Evolutionary conservation across 345 rosid species (phyloP), one percentile per base, ranked within the genome.

Genomic region (Iberis pinnata): DNA sequence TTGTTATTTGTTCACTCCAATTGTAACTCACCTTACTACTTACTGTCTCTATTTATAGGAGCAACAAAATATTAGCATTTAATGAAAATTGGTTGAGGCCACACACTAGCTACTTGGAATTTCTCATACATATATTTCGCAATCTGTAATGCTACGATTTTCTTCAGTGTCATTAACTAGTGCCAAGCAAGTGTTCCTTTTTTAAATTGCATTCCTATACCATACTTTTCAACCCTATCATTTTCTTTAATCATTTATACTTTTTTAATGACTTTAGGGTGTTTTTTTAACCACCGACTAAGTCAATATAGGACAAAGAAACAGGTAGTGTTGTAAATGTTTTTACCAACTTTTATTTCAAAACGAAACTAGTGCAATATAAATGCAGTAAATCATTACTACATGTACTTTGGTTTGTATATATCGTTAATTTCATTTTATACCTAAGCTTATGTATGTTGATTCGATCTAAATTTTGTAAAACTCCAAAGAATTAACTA

Each of bases 61-160:
- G 17, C 32, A 31, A 11, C 6, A 31, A 41, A 29, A 16, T 18
- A 0, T 16, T 2, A 20, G 50, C 5, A 7, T 6, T 67, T 67
- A 26, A 67, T 59, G 56, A 60, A 3, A 53, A 50, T 58, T 67
- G 4, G 65, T 67, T 67, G 71, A 53, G 65, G 12, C 56, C 35
- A 54, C 13, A 26, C 12, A 29, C 8, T 29, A 29, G 45, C 26
- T 54, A 27, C 5, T 48, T 63, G 31, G 31, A 42, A n/a, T 24
- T 56, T 56, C 27, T 56, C 11, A 11, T 29, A 52, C 54, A 50
- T 1, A 31, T 53, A 1, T 13, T 45, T 50, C 40, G 14, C 52
- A 7, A 49, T 42, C 52, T 29, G 33, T 27, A 14, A 37, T 58
- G 59, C 53, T 36, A 50, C 53, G 36, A 26, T 35, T 58, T 49